Evolutionary conservation across 2,329 filamentous ascomycete genomes (phyloP), one percentile per base, ranked within the genome.

Genomic region (Beauveria sp.): DNA sequence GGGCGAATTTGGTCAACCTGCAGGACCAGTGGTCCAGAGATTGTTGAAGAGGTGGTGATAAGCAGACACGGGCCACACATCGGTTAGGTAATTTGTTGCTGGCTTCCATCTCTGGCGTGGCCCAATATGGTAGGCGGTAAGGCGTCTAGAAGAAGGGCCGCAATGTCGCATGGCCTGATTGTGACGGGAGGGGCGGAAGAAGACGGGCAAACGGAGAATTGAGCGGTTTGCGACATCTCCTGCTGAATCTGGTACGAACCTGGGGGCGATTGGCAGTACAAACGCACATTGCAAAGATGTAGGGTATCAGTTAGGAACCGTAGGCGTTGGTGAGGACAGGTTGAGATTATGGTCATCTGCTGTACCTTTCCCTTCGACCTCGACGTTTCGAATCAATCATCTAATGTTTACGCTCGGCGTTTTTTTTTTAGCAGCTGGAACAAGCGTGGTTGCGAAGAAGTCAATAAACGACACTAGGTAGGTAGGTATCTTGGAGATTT

Each of bases 1-100:
- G 5, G 10, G 18, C 30, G 34, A 43, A 55, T 61, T 54, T 61
- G 51, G 58, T 18, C 51, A 50, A 52, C 6, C 51, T 50, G 22
- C n/a, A 9, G 34, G 30, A 61, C 38, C 43, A 61, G 53, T 61
- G 60, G 60, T 16, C 24, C 52, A 26, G 10, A 52, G 52, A 51
- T 57, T 61, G 52, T 56, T 57, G 60, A 56, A 57, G 45, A 63
- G 67, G 20, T 40, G 6, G 16, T 22, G 46, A 28, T 51, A 43
- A 16, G 26, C 34, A 18, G 16, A 22, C 12, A 22, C 50, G 50
- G 22, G 20, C 9, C 55, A 38, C 22, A 28, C 46, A 47, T 22
- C 20, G 20, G 20, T 22, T 54, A 20, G 16, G 42, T 53, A 16
- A 42, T 42, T 60, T 60, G 38, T 20, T 10, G 18, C 24, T 50